These are phyloP conservation scores for Monosporozyma yasuniensis DNA, from an alignment of 805 yeast genomes.

Conservation along the genomic window DNA sequence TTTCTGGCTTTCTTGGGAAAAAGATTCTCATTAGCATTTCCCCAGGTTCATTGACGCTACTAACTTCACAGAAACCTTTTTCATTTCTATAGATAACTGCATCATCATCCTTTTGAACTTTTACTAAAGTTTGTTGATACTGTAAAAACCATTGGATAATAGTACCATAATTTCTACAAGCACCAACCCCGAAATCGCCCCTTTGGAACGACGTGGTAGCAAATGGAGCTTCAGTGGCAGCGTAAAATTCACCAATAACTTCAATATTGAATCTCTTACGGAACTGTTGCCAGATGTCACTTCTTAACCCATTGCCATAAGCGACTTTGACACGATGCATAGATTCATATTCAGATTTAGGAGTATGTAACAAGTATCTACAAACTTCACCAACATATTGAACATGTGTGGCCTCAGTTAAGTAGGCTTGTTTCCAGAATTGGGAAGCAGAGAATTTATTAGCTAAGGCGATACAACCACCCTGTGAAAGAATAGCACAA, in stretches of 20 bases:
- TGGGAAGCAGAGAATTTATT: constrained; percentile 74
- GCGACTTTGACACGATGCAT: constrained; percentile 59
- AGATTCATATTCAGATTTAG: constrained; percentile 55
- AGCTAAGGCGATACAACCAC: constrained; percentile 71
- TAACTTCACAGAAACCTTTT: constrained; percentile 49
- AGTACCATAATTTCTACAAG: constrained; percentile 73
- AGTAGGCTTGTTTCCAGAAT: constrained; percentile 82
- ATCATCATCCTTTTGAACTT: constrained; percentile 75
- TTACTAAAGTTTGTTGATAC: constrained; percentile 51
- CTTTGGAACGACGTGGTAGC: constrained; percentile 74
- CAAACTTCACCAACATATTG: constrained; percentile 96
- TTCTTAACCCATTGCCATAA: constrained; percentile 83
- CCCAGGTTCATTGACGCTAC: constrained; percentile 64
- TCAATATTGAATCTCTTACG: constrained; percentile 66
- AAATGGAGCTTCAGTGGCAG: constrained; percentile 87
- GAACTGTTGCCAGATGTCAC: constrained; percentile 80
- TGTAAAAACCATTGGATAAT: constrained; percentile 44
- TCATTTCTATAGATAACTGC: constrained; percentile 62
- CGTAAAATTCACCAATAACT: constrained; percentile 84
- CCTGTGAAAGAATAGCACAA: constrained; percentile 55
- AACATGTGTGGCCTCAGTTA: constrained; percentile 64
- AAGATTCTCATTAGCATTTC: constrained; percentile 74
- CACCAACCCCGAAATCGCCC: constrained; percentile 78
- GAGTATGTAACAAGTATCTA: constrained; percentile 65
- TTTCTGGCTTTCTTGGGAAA: constrained; percentile 53